These are phyloP conservation scores for Leonotis leonurus DNA, from an alignment of 257 asterid species.

Conservation along the genomic window DNA sequence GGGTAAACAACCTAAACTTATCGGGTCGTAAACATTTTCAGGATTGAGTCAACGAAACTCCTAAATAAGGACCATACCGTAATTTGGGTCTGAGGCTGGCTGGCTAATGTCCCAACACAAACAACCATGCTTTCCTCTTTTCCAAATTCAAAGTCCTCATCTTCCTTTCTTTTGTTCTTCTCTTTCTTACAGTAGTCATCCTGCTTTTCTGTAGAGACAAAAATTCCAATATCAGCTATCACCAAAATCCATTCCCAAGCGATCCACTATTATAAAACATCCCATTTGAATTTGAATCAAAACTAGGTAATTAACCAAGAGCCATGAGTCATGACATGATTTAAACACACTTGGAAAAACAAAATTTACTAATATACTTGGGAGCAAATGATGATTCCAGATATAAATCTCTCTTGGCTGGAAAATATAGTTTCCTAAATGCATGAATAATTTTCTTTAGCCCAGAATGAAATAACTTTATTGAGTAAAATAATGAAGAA, in stretches of 20 bases:
- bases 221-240: not conserved
- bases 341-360: not conserved
- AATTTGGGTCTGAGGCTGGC: not conserved
- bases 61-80: not conserved
- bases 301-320: not conserved
- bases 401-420: not conserved
- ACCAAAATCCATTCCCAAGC: not conserved
- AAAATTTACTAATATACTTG: not conserved
- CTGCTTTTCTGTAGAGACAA: not conserved
- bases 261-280: constrained; percentile 2
- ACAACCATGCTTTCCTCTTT: constrained; percentile 1
- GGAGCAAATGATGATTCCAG: constrained; percentile 1
- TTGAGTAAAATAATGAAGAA: not conserved
- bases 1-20: not conserved
- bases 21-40: not conserved
- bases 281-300: not conserved
- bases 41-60: not conserved
- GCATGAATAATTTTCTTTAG: not conserved
- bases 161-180: not conserved
- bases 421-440: not conserved
- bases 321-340: constrained; percentile 1
- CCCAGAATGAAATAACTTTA: not conserved
- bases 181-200: not conserved
- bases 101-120: not conserved
- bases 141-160: not conserved